Conservation (phyloP, 805 yeast genomes). For the Candida saitoana region DNA sequence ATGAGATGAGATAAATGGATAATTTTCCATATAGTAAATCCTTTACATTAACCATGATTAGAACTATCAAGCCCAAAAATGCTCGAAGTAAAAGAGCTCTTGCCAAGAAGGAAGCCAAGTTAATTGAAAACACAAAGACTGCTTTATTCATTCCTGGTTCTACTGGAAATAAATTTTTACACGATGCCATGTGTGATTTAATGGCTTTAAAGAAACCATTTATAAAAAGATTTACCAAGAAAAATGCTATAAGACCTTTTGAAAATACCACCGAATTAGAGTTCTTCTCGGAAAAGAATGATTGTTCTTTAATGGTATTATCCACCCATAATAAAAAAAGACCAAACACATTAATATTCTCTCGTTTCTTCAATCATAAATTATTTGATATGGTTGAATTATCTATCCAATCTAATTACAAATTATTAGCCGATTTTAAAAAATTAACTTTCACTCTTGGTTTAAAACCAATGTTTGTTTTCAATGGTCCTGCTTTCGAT, state of each 20-base stretch:
- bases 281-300: constrained; percentile 93
- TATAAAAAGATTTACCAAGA: constrained; percentile 79
- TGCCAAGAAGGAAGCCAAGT: constrained; percentile 81
- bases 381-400: constrained; percentile 93
- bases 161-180: constrained; percentile 71
- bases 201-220: constrained; percentile 89
- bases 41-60: constrained; percentile 1
- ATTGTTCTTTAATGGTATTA: constrained; percentile 76
- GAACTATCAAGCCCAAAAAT: constrained; percentile 68
- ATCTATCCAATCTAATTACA: constrained; percentile 58
- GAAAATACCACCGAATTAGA: constrained; percentile 84
- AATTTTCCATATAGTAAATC: neutral
- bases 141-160: constrained; percentile 92
- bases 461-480: constrained; percentile 87
- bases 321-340: constrained; percentile 83
- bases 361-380: constrained; percentile 85
- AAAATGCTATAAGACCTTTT: constrained; percentile 87
- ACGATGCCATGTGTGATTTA: constrained; percentile 85
- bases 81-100: constrained; percentile 94
- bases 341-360: constrained; percentile 84
- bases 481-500: constrained; percentile 90
- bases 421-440: constrained; percentile 75
- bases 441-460: constrained; percentile 81
- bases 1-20: constrained; percentile 2
- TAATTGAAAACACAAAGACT: constrained; percentile 82